Conservation (phyloP, 108 stramenopile genomes). For the Pseudonitzschia delicatissima region DNA sequence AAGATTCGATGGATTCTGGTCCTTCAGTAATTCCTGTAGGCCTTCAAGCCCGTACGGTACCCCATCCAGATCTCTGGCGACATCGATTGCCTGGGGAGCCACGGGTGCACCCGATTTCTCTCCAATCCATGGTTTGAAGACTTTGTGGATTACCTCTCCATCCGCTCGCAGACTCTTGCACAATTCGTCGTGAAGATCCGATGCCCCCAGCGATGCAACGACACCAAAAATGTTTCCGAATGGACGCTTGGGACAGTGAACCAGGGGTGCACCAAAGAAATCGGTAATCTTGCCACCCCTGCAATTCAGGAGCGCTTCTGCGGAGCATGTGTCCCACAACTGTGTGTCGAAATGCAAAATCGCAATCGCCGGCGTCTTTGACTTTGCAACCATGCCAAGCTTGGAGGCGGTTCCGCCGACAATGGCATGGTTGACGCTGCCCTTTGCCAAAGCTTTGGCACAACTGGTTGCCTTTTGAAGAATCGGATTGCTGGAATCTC, state of each 20-base stretch:
- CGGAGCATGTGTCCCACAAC: slow-evolving; percentile 66
- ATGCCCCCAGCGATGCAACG: slow-evolving; percentile 39
- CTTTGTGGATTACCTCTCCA: slow-evolving; percentile 24
- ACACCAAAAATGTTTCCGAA: slow-evolving; percentile 64
- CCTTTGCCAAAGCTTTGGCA: slow-evolving; percentile 10
- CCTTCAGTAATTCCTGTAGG: slow-evolving; percentile 22
- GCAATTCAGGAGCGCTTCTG: slow-evolving; percentile 52
- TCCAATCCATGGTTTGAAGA: slow-evolving; percentile 43
- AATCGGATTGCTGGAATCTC: slow-evolving; percentile 46
- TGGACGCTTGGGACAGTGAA: slow-evolving; percentile 31
- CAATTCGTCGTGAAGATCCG: slow-evolving; percentile 33
- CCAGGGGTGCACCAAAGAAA: slow-evolving; percentile 59
- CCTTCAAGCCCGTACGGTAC: slow-evolving; percentile 32
- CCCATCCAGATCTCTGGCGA: slow-evolving; percentile 60
- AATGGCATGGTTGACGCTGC: slow-evolving; percentile 15
- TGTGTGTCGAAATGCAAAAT: slow-evolving; percentile 53
- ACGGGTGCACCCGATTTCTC: neutral
- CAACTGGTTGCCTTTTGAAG: slow-evolving; percentile 21
- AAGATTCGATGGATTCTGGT: neutral
- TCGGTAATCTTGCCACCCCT: slow-evolving; percentile 65
- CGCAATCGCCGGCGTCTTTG: slow-evolving; percentile 22
- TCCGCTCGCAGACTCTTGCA: slow-evolving; percentile 42
- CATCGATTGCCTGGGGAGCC: slow-evolving; percentile 55
- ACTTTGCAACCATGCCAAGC: slow-evolving; percentile 32
- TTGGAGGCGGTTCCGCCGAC: slow-evolving; percentile 64